Conservation (phyloP, 2,329 filamentous ascomycete species). For the Aphanocladium album region DNA sequence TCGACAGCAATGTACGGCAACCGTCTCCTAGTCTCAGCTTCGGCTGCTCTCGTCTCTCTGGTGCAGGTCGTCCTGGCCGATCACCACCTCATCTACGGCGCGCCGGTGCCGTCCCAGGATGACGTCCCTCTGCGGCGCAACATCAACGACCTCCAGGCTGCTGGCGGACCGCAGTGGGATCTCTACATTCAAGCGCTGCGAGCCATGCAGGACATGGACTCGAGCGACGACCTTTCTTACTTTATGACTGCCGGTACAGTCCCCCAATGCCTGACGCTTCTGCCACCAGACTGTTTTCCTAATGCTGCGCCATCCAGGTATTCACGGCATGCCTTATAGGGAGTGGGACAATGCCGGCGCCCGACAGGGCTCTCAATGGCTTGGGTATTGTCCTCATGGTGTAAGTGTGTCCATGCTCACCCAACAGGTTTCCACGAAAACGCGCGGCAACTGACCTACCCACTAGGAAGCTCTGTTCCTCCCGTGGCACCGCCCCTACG, state of each 20-base stretch:
- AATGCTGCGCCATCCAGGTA: slow-evolving; percentile 12
- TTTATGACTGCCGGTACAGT: slow-evolving; percentile 37
- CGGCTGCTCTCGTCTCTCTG: background rate
- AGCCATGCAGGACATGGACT: slow-evolving; percentile 30
- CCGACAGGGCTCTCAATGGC: slow-evolving; percentile 15
- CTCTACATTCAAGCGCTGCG: slow-evolving; percentile 37
- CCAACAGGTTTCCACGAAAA: background rate
- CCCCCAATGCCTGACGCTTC: background rate
- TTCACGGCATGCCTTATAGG: slow-evolving; percentile 25
- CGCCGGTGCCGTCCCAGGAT: background rate
- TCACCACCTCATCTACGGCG: slow-evolving; percentile 4
- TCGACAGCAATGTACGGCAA: background rate
- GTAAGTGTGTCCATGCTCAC: slow-evolving; percentile 24
- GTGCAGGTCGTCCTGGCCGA: background rate
- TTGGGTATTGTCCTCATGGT: slow-evolving; percentile 33
- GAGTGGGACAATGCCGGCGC: slow-evolving; percentile 25
- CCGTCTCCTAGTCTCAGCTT: background rate
- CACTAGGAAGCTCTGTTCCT: slow-evolving; percentile 35
- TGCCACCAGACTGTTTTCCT: background rate
- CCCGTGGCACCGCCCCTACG: slow-evolving; percentile 46
- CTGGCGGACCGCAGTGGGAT: slow-evolving; percentile 30
- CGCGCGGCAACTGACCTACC: background rate
- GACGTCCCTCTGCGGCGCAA: slow-evolving; percentile 32
- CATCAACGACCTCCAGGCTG: slow-evolving; percentile 34
- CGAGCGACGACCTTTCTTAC: slow-evolving; percentile 34